These are phyloP conservation scores for Panus rudis DNA, from an alignment of 768 basidiomycete species.

Conservation along the genomic window DNA sequence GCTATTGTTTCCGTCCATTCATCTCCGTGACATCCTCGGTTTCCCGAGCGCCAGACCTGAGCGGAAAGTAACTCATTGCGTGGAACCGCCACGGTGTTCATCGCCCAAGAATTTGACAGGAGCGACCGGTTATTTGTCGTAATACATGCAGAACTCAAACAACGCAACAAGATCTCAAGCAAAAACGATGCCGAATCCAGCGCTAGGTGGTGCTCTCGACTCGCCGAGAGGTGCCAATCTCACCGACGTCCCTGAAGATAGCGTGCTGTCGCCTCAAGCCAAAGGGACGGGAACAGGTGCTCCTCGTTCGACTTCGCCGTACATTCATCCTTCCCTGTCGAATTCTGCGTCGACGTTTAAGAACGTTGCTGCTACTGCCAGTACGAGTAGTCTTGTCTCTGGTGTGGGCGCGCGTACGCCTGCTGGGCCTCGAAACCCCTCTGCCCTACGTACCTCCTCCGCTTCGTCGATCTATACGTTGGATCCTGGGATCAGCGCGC, in stretches of 20 bases:
- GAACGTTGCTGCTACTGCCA: conserved; percentile 11
- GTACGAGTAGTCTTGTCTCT: conserved; percentile 25
- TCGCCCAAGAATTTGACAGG: background rate
- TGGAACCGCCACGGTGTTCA: background rate
- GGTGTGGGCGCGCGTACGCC: conserved; percentile 16
- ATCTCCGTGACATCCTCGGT: background rate
- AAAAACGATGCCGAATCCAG: background rate
- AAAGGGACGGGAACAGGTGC: too few relatives aligned
- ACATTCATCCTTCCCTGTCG: conserved; percentile 29
- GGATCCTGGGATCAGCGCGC: conserved; percentile 6
- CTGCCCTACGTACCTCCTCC: conserved; percentile 9
- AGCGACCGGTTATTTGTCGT: background rate
- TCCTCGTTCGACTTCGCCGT: conserved; percentile 28
- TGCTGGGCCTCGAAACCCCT: conserved; percentile 13
- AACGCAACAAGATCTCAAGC: background rate
- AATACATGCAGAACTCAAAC: background rate
- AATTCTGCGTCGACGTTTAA: conserved; percentile 33
- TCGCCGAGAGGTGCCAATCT: conserved; percentile 18
- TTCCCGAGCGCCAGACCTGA: background rate
- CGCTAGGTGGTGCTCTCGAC: conserved; percentile 9
- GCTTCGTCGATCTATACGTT: conserved; percentile 9
- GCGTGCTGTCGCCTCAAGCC: conserved; percentile 10
- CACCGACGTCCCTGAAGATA: conserved; percentile 28
- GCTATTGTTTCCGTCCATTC: background rate
- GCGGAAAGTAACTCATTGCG: background rate